Percentiles rank a stretch among this genome's conserved stretches.
Conservation (phyloP, 208 protist genomes). For the Trypanosoma conorhini region DNA sequence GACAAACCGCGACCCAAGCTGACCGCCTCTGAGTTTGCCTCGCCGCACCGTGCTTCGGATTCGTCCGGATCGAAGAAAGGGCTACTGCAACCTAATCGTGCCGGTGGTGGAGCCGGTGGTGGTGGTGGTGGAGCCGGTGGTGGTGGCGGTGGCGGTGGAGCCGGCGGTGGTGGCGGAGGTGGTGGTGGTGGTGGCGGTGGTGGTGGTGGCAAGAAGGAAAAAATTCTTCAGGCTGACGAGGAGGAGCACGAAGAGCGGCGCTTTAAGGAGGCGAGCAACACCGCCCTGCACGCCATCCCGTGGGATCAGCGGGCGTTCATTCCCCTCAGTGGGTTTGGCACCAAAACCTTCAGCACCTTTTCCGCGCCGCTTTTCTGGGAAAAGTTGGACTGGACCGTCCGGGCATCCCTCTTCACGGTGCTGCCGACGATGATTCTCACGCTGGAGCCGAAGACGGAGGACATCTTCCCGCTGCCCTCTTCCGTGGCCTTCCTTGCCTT, state of each 20-base stretch:
- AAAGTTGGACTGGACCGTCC: conserved; percentile 88
- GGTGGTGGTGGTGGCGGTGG: conserved; percentile 31
- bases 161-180: conserved; percentile 35
- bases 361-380: conserved; percentile 88
- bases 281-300: conserved; percentile 86
- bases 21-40: not conserved
- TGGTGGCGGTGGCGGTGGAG: conserved; percentile 23
- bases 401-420: conserved; percentile 81
- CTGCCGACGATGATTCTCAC: conserved; percentile 87
- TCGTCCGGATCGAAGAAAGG: not conserved
- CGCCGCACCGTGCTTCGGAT: not conserved
- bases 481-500: conserved; percentile 84
- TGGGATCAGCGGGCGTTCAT: conserved; percentile 84
- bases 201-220: conserved; percentile 20
- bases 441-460: conserved; percentile 67
- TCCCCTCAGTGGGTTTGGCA: conserved; percentile 83
- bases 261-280: conserved; percentile 56
- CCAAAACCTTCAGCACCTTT: conserved; percentile 73
- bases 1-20: conserved; percentile 20
- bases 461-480: conserved; percentile 73
- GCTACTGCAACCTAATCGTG: not conserved
- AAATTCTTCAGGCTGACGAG: conserved; percentile 41
- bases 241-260: conserved; percentile 77
- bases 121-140: conserved; percentile 34
- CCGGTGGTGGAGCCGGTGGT: conserved; percentile 15